A percentile compares a stretch with the other conserved stretches of the same genome.
Evolutionary conservation across 805 yeast genomes (phyloP).

Genomic region (Yamadazyma akitaensis): DNA sequence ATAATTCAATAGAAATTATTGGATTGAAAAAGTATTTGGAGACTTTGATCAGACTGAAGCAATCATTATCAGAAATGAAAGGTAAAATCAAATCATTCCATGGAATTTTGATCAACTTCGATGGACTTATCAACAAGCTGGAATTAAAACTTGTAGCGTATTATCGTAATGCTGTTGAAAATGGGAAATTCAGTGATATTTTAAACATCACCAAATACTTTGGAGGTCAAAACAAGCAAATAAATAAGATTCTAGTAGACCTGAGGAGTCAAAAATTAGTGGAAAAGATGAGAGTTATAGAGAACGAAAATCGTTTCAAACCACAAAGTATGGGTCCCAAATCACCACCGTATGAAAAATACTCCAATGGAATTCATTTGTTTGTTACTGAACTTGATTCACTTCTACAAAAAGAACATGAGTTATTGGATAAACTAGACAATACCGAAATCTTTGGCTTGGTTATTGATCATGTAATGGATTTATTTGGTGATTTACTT

Average conservation of each 20-base stretch:
- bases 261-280: slow-evolving; percentile 30
- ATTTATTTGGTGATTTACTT: slow-evolving; percentile 8
- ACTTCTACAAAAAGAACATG: slow-evolving; percentile 48
- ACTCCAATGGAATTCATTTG: slow-evolving; percentile 53
- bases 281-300: slow-evolving; percentile 41
- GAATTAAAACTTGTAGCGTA: slow-evolving; percentile 52
- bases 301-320: slow-evolving; percentile 17
- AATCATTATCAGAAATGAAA: slow-evolving; percentile 43
- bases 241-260: slow-evolving; percentile 17
- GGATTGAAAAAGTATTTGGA: slow-evolving; percentile 38
- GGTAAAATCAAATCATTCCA: slow-evolving; percentile 50
- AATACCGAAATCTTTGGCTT: slow-evolving; percentile 1
- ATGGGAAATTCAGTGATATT: slow-evolving; percentile 38
- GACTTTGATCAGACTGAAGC: slow-evolving; percentile 38
- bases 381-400: slow-evolving; percentile 53
- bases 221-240: slow-evolving; percentile 17
- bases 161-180: slow-evolving; percentile 38
- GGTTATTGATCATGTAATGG: slow-evolving; percentile 11
- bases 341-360: slow-evolving; percentile 53
- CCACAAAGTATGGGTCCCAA: slow-evolving; percentile 25
- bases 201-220: slow-evolving; percentile 47
- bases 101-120: slow-evolving; percentile 63
- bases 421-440: slow-evolving; percentile 39
- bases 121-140: slow-evolving; percentile 52
- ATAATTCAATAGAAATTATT: slow-evolving; percentile 32